Base-by-base conservation (phyloP, 805 yeast genomes). In the Ogataea chonburiensis region DNA sequence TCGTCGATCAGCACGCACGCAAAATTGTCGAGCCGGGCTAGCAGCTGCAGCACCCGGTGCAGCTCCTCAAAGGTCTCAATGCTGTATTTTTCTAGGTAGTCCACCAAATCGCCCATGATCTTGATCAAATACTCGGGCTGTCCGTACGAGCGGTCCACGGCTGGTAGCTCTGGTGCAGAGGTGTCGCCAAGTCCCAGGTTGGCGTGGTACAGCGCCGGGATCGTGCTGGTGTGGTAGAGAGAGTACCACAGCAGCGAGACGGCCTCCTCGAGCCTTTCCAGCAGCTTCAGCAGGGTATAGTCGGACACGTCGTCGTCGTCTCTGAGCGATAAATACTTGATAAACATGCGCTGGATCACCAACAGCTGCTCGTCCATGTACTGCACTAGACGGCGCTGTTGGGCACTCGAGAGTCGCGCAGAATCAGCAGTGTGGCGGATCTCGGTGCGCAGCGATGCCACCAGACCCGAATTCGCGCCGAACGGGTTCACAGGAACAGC, bases 31-130 rank as follows among this genome's bases (percentile, higher is more conserved):
- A 63, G 24, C 24, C 53, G 46, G 4, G 50, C 53, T 8, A 58
- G 30, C 4, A 60, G 32, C 14, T 31, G 24, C 14, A 61, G 39
- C 8, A 53, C 42, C 3, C 34, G 15, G 7, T 52, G 40, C 43
- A 60, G 37, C 10, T 57, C 58, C 5, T 35, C 34, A 25, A 56
- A 49, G 6, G 40, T 33, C n/a, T 30, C 38, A 14, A 59, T 10
- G 2, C 39, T 31, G 31, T 55, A 64, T 45, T 70, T 77, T 10
- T 64, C 69, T 7, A 79, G 46, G 47, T 73, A 82, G 45, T 81
- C 89, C 31, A 77, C 69, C 18, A 81, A 51, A 43, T 82, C 88
- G 32, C 83, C 86, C 31, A 86, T 73, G 2, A 84, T 67, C 25
- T 70, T 68, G 16, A 86, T 62, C 12, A 82, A 57, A 47, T 81